phyloP scores from a whole-genome alignment of 352 stramenopile species.

The Pythium diclinum region DNA sequence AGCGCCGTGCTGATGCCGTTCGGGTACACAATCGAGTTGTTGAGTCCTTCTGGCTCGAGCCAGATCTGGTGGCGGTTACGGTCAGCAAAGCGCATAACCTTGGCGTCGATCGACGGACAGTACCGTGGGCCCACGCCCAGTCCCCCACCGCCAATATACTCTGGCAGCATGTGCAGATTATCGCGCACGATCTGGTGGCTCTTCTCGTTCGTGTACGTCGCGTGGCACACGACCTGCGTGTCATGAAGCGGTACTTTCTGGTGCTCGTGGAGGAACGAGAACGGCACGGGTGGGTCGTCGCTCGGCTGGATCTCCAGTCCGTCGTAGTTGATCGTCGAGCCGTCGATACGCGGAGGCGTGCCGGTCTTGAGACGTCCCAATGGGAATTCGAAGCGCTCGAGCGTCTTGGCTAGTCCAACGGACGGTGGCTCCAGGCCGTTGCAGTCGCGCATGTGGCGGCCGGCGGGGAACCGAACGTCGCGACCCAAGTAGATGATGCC shows the following conservation, averaged over 20 bases:
- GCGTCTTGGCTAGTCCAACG: conserved; percentile 91
- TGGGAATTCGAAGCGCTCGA: conserved; percentile 92
- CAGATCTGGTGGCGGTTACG: conserved; percentile 90
- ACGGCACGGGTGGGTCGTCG: conserved; percentile 88
- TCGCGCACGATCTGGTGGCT: conserved; percentile 94
- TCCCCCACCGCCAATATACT: conserved; percentile 87
- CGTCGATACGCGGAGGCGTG: conserved; percentile 95
- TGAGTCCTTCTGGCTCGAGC: conserved; percentile 97
- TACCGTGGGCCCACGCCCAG: conserved; percentile 86
- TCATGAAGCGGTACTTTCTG: conserved; percentile 61
- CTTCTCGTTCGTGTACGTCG: conserved; percentile 95
- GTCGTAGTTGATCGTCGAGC: conserved; percentile 94
- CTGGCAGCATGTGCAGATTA: conserved; percentile 92
- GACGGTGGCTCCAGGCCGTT: conserved; percentile 92
- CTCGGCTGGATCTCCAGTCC: conserved; percentile 90
- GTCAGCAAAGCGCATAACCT: conserved; percentile 84
- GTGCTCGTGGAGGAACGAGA: conserved; percentile 94
- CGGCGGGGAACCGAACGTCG: conserved; percentile 89
- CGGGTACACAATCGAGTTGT: conserved; percentile 96
- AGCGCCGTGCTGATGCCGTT: conserved; percentile 95
- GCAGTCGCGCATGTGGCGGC: conserved; percentile 87
- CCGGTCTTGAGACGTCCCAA: conserved; percentile 96
- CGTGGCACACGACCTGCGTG: conserved; percentile 91
- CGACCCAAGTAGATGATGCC: conserved; percentile 95
- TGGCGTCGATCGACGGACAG: conserved; percentile 98